These are phyloP conservation scores for Magnolia sinica DNA, from an alignment of 164 flowering plant species.

Conservation along the genomic window DNA sequence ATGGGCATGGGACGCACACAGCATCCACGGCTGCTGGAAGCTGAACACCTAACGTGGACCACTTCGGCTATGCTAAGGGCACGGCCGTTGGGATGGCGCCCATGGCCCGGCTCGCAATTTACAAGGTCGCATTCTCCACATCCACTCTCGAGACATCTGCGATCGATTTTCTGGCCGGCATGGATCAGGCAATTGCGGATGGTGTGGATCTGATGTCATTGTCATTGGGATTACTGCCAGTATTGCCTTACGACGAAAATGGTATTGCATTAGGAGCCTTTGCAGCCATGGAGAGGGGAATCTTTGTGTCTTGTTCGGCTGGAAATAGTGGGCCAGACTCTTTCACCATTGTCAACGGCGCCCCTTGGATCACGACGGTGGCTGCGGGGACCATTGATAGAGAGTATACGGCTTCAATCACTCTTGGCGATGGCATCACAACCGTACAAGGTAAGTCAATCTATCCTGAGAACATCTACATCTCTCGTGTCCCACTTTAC, in stretches of 20 bases:
- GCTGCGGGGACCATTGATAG: slow-evolving; percentile 22
- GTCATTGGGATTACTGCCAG: slow-evolving; percentile 10
- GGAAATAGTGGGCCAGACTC: slow-evolving; percentile 15
- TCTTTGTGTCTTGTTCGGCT: slow-evolving; percentile 23
- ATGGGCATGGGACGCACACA: slow-evolving; percentile 91
- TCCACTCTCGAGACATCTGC: not conserved
- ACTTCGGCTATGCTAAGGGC: slow-evolving; percentile 55
- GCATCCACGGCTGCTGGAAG: slow-evolving; percentile 81
- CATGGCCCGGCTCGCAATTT: slow-evolving; percentile 11
- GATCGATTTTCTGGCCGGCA: slow-evolving; percentile 15
- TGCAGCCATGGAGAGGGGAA: slow-evolving; percentile 26
- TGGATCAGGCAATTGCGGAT: slow-evolving; percentile 23
- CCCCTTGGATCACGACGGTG: not conserved
- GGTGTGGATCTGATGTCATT: slow-evolving; percentile 4
- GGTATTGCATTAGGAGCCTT: slow-evolving; percentile 17
- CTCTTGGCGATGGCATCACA: slow-evolving; percentile 18
- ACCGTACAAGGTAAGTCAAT: slow-evolving; percentile 26
- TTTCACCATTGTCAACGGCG: slow-evolving; percentile 16
- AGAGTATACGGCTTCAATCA: slow-evolving; percentile 11
- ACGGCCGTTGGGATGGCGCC: slow-evolving; percentile 7
- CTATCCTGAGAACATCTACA: slow-evolving; percentile 28
- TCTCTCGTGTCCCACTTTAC: slow-evolving; percentile 6
- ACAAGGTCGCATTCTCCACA: slow-evolving; percentile 14
- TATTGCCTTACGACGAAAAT: not conserved
- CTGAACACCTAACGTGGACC: slow-evolving; percentile 41